phyloP scores from a whole-genome alignment of 768 basidiomycete genomes.

The Russula vinacea region DNA sequence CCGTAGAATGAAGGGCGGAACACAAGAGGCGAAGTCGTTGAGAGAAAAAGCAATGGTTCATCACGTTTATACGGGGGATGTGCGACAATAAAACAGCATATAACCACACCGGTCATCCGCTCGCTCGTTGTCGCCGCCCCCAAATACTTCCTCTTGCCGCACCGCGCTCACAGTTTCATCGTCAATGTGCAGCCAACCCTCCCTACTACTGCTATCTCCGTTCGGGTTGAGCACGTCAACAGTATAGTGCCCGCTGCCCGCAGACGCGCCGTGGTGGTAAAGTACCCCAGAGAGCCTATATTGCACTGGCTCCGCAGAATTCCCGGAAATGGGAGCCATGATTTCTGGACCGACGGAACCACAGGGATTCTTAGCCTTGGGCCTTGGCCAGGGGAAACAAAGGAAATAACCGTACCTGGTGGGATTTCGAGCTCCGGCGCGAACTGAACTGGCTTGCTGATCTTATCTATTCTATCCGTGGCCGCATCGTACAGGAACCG shows the following conservation, averaged over 20 bases:
- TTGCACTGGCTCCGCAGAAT: constrained; percentile 50
- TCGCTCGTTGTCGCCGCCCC: no score
- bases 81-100: no score
- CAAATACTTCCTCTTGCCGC: no score
- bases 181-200: no score
- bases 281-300: constrained; percentile 87
- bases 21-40: no score
- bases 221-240: constrained; percentile 81
- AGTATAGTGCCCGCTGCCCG: constrained; percentile 94
- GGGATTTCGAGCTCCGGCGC: constrained; percentile 75
- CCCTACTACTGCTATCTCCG: constrained; percentile 41
- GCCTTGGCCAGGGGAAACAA: no score
- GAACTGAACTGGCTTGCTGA: constrained; percentile 76
- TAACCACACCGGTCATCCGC: no score
- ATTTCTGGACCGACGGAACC: not conserved
- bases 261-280: constrained; percentile 90
- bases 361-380: not conserved
- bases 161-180: no score
- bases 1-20: no score
- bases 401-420: constrained; percentile 44
- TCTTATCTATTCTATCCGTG: constrained; percentile 77
- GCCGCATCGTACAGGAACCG: constrained; percentile 81
- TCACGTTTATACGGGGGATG: no score
- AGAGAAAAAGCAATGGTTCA: no score
- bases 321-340: constrained; percentile 37